Conservation (phyloP, 148 eudicot species). For the Rhododendron mucronatum region DNA sequence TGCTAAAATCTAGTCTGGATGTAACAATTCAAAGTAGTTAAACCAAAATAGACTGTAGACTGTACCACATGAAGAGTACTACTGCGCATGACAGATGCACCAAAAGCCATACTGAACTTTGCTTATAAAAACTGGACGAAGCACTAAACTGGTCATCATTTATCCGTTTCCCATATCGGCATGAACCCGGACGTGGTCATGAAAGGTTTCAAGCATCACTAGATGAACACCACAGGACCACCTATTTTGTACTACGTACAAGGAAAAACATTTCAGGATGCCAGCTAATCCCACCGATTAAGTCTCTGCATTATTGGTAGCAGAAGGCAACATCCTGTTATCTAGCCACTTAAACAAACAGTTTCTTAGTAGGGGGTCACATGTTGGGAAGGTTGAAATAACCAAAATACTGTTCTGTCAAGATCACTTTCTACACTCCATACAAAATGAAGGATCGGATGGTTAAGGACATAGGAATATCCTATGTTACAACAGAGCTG, state of each 20-base stretch:
- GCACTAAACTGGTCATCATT: neutral
- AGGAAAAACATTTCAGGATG: neutral
- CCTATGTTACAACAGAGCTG: neutral
- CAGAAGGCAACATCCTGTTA: neutral
- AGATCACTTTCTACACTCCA: neutral
- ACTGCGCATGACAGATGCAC: neutral
- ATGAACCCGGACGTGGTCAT: neutral
- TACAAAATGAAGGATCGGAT: neutral
- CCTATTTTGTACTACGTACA: neutral
- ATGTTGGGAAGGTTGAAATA: neutral
- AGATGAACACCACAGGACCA: neutral
- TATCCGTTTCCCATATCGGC: neutral
- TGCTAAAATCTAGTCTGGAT: neutral
- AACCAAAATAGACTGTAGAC: neutral
- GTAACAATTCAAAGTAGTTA: neutral
- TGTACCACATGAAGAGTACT: neutral
- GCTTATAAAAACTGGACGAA: neutral
- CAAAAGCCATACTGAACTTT: neutral
- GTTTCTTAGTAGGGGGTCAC: neutral
- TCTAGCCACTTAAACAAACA: neutral
- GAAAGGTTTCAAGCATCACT: neutral
- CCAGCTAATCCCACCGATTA: neutral
- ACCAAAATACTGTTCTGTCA: neutral
- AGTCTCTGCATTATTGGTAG: neutral
- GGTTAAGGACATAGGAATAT: neutral